Base-by-base conservation (phyloP, 192 early-diverging fungal species). In the Backusella morwellensis region DNA sequence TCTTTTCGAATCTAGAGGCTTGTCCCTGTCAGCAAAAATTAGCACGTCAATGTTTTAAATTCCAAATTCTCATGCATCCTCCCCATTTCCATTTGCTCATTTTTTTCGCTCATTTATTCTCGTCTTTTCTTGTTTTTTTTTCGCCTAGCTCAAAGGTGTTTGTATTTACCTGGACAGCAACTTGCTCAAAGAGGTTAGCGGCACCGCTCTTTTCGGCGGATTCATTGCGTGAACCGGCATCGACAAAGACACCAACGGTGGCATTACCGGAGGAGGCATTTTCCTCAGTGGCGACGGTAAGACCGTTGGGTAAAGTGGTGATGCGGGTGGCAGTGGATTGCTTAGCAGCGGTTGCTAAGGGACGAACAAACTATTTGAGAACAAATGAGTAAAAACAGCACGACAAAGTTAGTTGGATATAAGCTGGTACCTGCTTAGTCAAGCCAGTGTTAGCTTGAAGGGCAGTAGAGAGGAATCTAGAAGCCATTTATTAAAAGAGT, bases 171-270 rank as follows among this genome's bases (percentile, higher is more conserved):
- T 99, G 98, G 91, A 99, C 96, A 34, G 96, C 93, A 95, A 97
- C 95, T 83, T 98, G 96, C 86, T 99, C 96, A 50, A 99, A 85
- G 75, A 99, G 97, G 86, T 98, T 96, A 21, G 97, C 97, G 52
- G 94, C 92, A 44, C 97, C 97, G 78, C 97, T 97, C 87, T 95
- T 97, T 72, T 86, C 85, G 79, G 84, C 84, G 70, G 85, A 92
- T 81, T 96, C 95, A 83, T 89, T 86, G 73, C 95, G 91, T 81
- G 91, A 92, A 75, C 95, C 95, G 59, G 95, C 93, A 86, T 95
- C 91, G 74, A 96, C 94, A 89, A 93, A 96, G 14, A 96, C 91
- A 77, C 95, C 95, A 36, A 96, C 92, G 35, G 95, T 96, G 35
- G 95, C 95, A 38, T 94, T 93, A 85, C 93, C 90, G 74, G 92